Base-by-base conservation (phyloP, 345 rosid genomes). In the Draba incana region DNA sequence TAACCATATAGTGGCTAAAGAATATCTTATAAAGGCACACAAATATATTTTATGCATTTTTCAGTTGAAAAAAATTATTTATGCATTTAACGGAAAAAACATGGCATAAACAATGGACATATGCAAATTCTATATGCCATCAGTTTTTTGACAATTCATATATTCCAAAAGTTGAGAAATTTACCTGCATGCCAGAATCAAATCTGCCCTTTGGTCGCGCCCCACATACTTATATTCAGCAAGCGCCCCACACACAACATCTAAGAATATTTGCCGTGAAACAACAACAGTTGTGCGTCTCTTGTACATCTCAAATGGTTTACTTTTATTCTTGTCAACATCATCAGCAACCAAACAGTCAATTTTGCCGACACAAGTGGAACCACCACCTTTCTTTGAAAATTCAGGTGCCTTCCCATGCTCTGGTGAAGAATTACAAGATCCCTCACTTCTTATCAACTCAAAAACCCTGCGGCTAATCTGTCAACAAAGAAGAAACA, bases 161-260 rank as follows among this genome's bases (percentile, higher is more conserved):
- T 33, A 66, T 49, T 43, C 45, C 63, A 46, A 37, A 74, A 49
- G 61, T 60, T 25, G 12, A 42, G 20, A 20, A 70, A 35, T 7
- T 59, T 79, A 95, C 99, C 99, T 92, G 98, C 98, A 92, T 38
- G 99, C 98, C 76, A 95, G 83, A 80, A 80, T 74, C 82, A 95
- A 75, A 80, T 95, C 99, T 20, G 97, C 99, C 85, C 91, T 85
- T 81, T 92, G 98, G 71, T 95, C 85, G 27, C 85, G 90, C 38
- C 98, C 97, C 78, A 95, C 89, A 52, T 95, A 95, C 83, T 92
- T 92, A 46, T 95, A 95, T 27, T 95, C 96, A 61, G 90, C 80
- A 58, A 92, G 80, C 33, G 94, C 82, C 78, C 76, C 85, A 61
- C 97, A 95, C 44, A 92, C 96, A 78, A 89, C 84, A 79, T 85